phyloP scores from a whole-genome alignment of 805 yeast genomes.

The Ogataea neopini region DNA sequence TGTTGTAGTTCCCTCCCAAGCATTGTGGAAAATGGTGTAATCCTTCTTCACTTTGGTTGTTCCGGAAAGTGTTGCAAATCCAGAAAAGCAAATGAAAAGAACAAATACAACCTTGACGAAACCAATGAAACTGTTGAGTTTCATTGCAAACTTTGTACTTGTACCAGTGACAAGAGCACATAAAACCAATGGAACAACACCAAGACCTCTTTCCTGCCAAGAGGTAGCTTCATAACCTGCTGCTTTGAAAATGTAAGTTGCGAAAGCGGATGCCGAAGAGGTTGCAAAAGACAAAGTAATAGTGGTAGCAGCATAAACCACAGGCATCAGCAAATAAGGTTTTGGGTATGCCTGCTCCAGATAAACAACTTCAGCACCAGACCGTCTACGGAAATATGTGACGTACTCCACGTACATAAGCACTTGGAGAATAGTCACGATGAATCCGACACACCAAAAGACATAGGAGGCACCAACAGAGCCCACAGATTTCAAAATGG shows the following conservation, averaged over 20 bases:
- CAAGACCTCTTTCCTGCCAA: conserved; percentile 80
- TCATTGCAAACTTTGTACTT: conserved; percentile 65
- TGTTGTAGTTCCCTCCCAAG: conserved; percentile 43
- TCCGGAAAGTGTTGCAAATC: conserved; percentile 83
- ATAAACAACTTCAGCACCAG: conserved; percentile 87
- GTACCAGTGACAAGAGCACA: conserved; percentile 64
- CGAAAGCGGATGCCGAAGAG: conserved; percentile 78
- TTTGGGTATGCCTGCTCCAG: conserved; percentile 67
- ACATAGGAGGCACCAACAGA: conserved; percentile 46
- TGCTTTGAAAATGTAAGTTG: conserved; percentile 74
- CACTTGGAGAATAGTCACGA: conserved; percentile 40
- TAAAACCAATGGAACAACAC: conserved; percentile 71
- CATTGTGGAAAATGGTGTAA: conserved; percentile 35
- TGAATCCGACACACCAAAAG: conserved; percentile 43
- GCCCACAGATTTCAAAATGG: conserved; percentile 47
- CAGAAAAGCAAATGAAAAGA: conserved; percentile 68
- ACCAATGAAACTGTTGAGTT: conserved; percentile 66
- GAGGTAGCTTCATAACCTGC: conserved; percentile 65
- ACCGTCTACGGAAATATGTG: conserved; percentile 51
- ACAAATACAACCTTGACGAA: conserved; percentile 70
- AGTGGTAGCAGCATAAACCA: conserved; percentile 67
- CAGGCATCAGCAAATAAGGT: conserved; percentile 68
- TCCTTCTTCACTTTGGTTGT: conserved; percentile 42
- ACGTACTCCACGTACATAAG: conserved; percentile 43
- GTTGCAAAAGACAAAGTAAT: conserved; percentile 85